These are phyloP conservation scores for Albophoma yamanashiensis DNA, from an alignment of 2,329 filamentous ascomycete genomes.

Conservation along the genomic window DNA sequence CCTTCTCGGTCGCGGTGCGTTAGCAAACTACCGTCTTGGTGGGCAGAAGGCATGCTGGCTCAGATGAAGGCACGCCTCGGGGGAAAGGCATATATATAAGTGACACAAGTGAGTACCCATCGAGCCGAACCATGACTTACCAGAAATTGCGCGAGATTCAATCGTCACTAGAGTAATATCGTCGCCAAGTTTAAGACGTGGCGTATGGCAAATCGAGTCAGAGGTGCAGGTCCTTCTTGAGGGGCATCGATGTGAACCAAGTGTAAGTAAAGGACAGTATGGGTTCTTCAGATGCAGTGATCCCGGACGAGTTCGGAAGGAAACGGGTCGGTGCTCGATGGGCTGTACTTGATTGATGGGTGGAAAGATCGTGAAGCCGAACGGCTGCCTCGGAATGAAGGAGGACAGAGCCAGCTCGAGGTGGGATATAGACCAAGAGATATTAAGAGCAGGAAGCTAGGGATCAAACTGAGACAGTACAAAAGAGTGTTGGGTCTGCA, in stretches of 20 bases:
- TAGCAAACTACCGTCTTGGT: not conserved
- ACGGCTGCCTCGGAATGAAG: not conserved
- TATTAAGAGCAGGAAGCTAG: not conserved
- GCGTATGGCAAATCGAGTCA: not conserved
- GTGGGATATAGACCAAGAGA: not conserved
- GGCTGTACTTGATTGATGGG: not conserved
- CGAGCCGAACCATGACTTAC: not conserved
- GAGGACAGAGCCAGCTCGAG: not conserved
- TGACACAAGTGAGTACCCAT: not conserved
- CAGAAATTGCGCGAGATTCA: not conserved
- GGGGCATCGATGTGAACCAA: not conserved
- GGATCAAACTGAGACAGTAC: not conserved
- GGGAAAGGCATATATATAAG: not conserved
- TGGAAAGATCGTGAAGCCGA: not conserved
- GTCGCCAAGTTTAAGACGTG: not conserved
- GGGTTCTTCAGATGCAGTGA: not conserved
- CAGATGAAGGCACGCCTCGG: not conserved
- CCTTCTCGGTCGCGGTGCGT: not conserved
- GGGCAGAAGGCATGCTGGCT: not conserved
- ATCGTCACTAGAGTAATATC: not conserved
- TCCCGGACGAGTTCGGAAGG: not conserved
- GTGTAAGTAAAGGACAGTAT: not conserved
- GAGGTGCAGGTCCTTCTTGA: not conserved
- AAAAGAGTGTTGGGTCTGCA: slow-evolving; percentile 1
- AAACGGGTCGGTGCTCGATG: not conserved